Conservation (phyloP, 2,329 filamentous ascomycete genomes). For the Colletotrichum godetiae region DNA sequence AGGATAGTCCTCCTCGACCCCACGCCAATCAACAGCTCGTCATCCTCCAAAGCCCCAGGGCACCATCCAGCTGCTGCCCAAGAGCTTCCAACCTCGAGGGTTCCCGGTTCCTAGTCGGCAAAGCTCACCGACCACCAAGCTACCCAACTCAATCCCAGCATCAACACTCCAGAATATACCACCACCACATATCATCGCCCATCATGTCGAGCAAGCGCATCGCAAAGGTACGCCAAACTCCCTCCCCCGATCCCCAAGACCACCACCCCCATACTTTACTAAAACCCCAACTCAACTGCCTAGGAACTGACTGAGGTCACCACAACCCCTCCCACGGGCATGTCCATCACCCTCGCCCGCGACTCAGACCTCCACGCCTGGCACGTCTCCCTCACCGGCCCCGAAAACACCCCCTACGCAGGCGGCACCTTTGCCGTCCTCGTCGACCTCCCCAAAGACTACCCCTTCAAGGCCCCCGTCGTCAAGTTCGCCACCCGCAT, state of each 20-base stretch:
- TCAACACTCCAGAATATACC: background rate
- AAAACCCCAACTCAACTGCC: background rate
- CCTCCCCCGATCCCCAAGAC: conserved; percentile 3
- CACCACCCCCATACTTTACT: conserved; percentile 37
- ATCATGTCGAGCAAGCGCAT: conserved; percentile 58
- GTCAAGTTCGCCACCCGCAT: conserved; percentile 88
- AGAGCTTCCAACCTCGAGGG: conserved; percentile 19
- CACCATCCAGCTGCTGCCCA: background rate
- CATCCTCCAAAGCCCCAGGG: background rate
- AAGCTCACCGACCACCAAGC: background rate
- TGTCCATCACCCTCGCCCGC: conserved; percentile 57
- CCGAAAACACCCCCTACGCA: conserved; percentile 59
- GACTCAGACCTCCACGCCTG: conserved; percentile 63
- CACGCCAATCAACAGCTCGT: background rate
- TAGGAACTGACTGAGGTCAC: conserved; percentile 67
- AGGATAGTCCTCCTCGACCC: background rate
- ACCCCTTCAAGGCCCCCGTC: conserved; percentile 89
- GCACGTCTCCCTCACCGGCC: conserved; percentile 61
- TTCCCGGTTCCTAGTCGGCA: conserved; percentile 7
- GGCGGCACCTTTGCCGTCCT: conserved; percentile 80
- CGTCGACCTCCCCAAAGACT: conserved; percentile 80
- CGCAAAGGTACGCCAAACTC: conserved; percentile 49
- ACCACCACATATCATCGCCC: conserved; percentile 2
- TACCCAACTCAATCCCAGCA: conserved; percentile 11
- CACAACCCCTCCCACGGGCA: conserved; percentile 57